These are phyloP conservation scores for rapeseed (Brassica napus) DNA, from an alignment of 345 rosid genomes.

Conservation along the genomic window DNA sequence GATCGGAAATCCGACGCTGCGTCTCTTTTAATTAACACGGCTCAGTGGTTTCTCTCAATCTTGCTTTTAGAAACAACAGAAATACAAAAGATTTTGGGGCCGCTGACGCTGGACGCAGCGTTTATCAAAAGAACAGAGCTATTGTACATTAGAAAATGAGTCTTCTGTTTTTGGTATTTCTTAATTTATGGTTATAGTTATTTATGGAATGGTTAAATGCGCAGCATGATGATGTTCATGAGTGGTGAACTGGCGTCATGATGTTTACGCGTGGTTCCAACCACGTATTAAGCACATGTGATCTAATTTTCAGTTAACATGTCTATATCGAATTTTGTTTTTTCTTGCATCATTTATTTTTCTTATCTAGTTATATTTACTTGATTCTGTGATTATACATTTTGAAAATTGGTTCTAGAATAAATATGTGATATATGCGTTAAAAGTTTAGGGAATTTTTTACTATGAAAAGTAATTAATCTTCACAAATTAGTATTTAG, in stretches of 20 bases:
- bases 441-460: background rate
- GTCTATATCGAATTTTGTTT: background rate
- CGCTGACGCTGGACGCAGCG: too few relatives aligned
- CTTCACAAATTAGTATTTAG: background rate
- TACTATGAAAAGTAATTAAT: background rate
- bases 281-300: background rate
- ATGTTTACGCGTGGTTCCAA: background rate
- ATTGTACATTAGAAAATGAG: background rate
- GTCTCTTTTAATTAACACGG: too few relatives aligned
- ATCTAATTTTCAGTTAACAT: background rate
- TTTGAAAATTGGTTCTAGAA: background rate
- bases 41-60: too few relatives aligned
- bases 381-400: background rate
- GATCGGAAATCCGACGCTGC: too few relatives aligned
- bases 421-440: background rate
- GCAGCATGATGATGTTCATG: background rate
- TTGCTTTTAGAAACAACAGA: too few relatives aligned
- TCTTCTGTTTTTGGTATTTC: background rate
- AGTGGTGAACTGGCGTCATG: background rate
- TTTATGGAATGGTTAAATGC: background rate
- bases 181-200: background rate
- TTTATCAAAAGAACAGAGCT: too few relatives aligned
- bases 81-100: too few relatives aligned
- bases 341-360: background rate
- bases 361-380: background rate